Conservation (phyloP, 192 early-diverging fungal species). For the Diversispora eburnea region DNA sequence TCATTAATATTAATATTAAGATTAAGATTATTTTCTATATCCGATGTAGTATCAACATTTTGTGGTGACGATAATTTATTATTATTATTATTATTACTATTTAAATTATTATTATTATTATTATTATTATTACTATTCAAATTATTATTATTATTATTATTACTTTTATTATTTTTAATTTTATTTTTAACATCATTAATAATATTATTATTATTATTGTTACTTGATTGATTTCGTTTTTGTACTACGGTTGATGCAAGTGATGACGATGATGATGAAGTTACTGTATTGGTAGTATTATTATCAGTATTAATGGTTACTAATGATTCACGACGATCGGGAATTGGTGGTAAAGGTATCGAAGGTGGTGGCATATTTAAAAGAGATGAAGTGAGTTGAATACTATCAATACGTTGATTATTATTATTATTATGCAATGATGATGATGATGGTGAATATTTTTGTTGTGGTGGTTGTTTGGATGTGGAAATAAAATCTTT, state of each 20-base stretch:
- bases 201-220: no score
- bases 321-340: conserved; percentile 16
- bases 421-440: neutral
- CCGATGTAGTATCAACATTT: conserved; percentile 21
- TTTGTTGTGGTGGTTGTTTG: neutral
- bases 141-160: no score
- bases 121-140: no score
- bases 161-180: no score
- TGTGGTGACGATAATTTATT: neutral
- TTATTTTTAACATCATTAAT: no score
- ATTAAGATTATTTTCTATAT: conserved; percentile 13
- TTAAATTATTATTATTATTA: no score
- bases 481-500: conserved; percentile 12
- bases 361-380: conserved; percentile 5
- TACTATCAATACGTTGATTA: neutral
- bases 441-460: neutral
- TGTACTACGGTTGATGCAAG: neutral
- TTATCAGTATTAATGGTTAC: neutral
- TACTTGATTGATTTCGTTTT: no score
- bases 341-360: conserved; percentile 9
- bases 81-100: no score
- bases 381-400: neutral
- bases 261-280: neutral
- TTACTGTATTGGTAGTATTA: neutral
- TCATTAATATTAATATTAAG: neutral